Evolutionary conservation across 2,329 filamentous ascomycete species (phyloP), one percentile per base, ranked within the genome.

Genomic region (Aspergillus costaricaensis): DNA sequence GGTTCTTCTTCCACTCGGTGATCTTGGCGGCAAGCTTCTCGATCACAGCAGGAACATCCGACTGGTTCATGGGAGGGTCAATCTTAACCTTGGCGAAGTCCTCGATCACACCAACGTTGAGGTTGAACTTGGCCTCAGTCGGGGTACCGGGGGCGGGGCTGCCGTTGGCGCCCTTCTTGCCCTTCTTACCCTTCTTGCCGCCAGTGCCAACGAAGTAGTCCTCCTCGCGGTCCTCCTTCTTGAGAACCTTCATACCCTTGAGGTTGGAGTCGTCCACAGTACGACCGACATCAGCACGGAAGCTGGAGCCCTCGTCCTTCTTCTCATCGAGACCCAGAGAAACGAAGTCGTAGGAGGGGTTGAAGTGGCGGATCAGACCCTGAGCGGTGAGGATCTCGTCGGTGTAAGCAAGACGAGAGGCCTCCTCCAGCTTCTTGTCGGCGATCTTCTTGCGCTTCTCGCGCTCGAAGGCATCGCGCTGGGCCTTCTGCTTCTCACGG

Each of bases 1-100:
- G 95, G 79, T 96, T 91, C 55, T 86, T 82, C 84, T 96, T 96
- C 92, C 94, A 99, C 78, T 90, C 84, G 30, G 88, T 88, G 55
- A 98, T 84, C 86, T 98, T 98, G 73, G 87, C 91, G 80, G 94
- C 92, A 71, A 98, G 86, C 83, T 96, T 94, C 82, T 97, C 92
- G 50, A 91, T 81, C 14, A 90, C 86, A 62, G 82, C 82, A 25
- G 93, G 88, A 14, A 98, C 88, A 70, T 96, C 94, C 58, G 88
- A 84, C 72, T 92, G 87, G 78, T 87, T 91, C 85, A 94, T 92
- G 32, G 95, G 95, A 55, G 94, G 91, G 61, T 96, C 89, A 68
- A 98, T 87, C 70, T 89, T 89, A 74, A 98, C 85, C 78, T 90
- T 90, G 67, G 86, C 83, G 67, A 96, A 90, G 78, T 96, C 91